These are phyloP conservation scores for Saraca asoca DNA, from an alignment of 331 rosid species.

Conservation along the genomic window DNA sequence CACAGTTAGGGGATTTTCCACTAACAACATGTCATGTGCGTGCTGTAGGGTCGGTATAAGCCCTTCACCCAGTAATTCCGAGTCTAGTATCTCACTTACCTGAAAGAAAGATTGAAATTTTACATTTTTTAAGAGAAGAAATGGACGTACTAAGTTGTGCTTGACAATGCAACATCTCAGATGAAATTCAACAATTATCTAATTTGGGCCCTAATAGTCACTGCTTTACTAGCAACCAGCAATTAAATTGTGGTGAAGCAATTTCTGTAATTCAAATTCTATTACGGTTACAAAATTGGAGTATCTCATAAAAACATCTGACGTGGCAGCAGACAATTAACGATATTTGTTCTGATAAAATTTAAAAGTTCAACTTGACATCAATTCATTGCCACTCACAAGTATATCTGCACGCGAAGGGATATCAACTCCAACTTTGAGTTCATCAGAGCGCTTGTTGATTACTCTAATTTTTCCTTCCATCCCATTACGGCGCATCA, in stretches of 20 bases:
- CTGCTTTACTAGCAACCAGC: constrained; percentile 2
- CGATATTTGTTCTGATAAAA: neutral
- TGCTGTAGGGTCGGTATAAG: constrained; percentile 88
- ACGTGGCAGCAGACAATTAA: neutral
- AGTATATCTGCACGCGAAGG: constrained; percentile 70
- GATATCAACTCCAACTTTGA: constrained; percentile 62
- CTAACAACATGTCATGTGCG: constrained; percentile 77
- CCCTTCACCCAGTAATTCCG: constrained; percentile 92
- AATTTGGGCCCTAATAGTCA: constrained; percentile 13
- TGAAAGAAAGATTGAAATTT: constrained; percentile 33
- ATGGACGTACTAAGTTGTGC: neutral
- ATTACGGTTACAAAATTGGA: neutral
- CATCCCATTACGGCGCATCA: constrained; percentile 64
- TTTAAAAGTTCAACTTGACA: constrained; percentile 5
- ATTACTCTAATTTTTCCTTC: constrained; percentile 59
- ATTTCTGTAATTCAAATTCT: neutral
- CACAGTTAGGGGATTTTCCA: constrained; percentile 70
- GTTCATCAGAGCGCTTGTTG: constrained; percentile 94
- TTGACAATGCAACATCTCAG: constrained; percentile 8
- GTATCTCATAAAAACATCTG: neutral
- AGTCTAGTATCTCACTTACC: constrained; percentile 94
- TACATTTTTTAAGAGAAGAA: constrained; percentile 7
- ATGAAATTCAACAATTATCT: constrained; percentile 23
- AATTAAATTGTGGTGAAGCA: constrained; percentile 5
- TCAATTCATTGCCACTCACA: constrained; percentile 49